Evolutionary conservation across 768 basidiomycete species (phyloP).

Genomic region (Lentinula sp.): DNA sequence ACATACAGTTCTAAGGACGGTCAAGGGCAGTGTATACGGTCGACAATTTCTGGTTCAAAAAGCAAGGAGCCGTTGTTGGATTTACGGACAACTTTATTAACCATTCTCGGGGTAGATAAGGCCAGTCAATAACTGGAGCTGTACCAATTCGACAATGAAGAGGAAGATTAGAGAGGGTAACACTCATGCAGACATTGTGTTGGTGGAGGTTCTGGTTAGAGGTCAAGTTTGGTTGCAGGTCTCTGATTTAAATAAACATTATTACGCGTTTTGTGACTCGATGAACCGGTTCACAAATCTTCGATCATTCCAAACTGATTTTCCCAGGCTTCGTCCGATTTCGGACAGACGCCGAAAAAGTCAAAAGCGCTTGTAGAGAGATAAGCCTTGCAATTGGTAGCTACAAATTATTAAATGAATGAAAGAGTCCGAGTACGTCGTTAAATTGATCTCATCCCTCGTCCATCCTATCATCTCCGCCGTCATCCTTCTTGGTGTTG

Average conservation of each 20-base stretch:
- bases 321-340: background rate
- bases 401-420: background rate
- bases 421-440: background rate
- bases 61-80: constrained; percentile 83
- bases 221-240: background rate
- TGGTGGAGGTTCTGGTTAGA: constrained; percentile 7
- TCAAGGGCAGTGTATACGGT: constrained; percentile 69
- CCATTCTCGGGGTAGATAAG: constrained; percentile 54
- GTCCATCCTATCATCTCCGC: constrained; percentile 64
- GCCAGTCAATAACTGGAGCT: constrained; percentile 7
- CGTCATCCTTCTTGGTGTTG: constrained; percentile 61
- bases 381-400: background rate
- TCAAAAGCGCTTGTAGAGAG: background rate
- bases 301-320: background rate
- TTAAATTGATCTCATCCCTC: constrained; percentile 44
- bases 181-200: constrained; percentile 9
- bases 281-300: constrained; percentile 4
- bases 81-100: constrained; percentile 75
- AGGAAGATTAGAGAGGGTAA: constrained; percentile 14
- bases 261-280: background rate
- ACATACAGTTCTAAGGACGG: constrained; percentile 18
- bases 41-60: constrained; percentile 83
- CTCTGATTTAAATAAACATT: background rate
- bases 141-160: background rate
- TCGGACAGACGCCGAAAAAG: background rate